A percentile compares a stretch with the other conserved stretches of the same genome.
phyloP scores from a whole-genome alignment of 352 stramenopile genomes.

The Phytophthora cryptogea region DNA sequence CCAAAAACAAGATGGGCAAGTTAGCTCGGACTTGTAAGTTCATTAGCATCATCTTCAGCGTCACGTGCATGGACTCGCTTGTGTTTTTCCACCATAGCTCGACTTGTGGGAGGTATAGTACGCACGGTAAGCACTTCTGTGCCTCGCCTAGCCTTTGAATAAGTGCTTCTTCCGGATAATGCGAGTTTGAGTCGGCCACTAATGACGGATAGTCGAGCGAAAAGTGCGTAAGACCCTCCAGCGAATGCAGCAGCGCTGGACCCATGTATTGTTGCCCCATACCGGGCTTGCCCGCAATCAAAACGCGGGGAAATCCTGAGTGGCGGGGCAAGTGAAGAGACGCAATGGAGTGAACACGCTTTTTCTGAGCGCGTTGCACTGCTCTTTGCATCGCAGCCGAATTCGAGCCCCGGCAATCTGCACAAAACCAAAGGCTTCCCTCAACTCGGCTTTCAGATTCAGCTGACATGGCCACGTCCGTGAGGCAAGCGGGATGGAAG shows the following conservation, averaged over 20 bases:
- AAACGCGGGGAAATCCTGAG: constrained; percentile 67
- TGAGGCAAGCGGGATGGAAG: constrained; percentile 61
- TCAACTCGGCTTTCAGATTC: constrained; percentile 9
- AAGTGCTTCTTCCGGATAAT: constrained; percentile 77
- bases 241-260: constrained; percentile 61
- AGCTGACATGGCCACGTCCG: constrained; percentile 10
- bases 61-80: constrained; percentile 69
- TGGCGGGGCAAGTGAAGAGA: constrained; percentile 53
- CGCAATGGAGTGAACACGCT: constrained; percentile 28
- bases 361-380: constrained; percentile 32
- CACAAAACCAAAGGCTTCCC: constrained; percentile 54
- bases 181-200: constrained; percentile 67
- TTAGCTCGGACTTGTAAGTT: constrained; percentile 70
- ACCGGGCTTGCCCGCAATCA: constrained; percentile 58
- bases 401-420: constrained; percentile 45
- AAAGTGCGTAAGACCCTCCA: constrained; percentile 81
- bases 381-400: constrained; percentile 30
- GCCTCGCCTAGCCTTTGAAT: constrained; percentile 72
- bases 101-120: constrained; percentile 79
- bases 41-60: constrained; percentile 84
- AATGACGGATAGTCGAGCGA: constrained; percentile 83
- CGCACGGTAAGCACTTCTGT: constrained; percentile 75
- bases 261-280: constrained; percentile 83
- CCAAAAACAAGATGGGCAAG: constrained; percentile 80
- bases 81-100: constrained; percentile 82